Percentiles rank a stretch among this genome's conserved stretches.
Evolutionary conservation across 1,284 basidiomycete species (phyloP).

Genomic region (Trichosporon sp.): DNA sequence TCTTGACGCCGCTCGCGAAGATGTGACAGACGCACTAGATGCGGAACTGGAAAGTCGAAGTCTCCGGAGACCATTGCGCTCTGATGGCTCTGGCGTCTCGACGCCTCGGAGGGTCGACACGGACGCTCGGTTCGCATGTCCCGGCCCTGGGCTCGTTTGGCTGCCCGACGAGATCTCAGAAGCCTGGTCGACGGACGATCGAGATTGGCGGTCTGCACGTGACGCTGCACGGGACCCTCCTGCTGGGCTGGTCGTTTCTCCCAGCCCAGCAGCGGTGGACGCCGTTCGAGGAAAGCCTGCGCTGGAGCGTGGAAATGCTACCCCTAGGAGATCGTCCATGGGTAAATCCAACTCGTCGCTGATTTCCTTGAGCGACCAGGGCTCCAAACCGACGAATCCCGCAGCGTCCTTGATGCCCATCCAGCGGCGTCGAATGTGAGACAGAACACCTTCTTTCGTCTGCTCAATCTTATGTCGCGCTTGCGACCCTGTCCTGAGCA

Average conservation of each 20-base stretch:
- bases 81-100: slow-evolving; percentile 28
- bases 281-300: slow-evolving; percentile 34
- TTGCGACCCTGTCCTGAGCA: slow-evolving; percentile 67
- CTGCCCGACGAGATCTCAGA: slow-evolving; percentile 17
- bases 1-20: slow-evolving; percentile 21
- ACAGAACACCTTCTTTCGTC: slow-evolving; percentile 65
- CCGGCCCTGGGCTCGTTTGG: slow-evolving; percentile 7
- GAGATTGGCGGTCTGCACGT: slow-evolving; percentile 6
- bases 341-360: slow-evolving; percentile 78
- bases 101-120: slow-evolving; percentile 17
- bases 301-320: slow-evolving; percentile 25
- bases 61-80: slow-evolving; percentile 39
- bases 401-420: slow-evolving; percentile 71
- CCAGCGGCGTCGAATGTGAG: slow-evolving; percentile 66
- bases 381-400: slow-evolving; percentile 78
- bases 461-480: slow-evolving; percentile 70
- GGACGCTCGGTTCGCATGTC: slow-evolving; percentile 19
- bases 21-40: slow-evolving; percentile 35
- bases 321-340: slow-evolving; percentile 67
- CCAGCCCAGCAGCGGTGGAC: slow-evolving; percentile 27
- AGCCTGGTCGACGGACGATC: slow-evolving; percentile 18
- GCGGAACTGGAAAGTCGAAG: slow-evolving; percentile 45
- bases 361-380: slow-evolving; percentile 86
- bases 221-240: slow-evolving; percentile 11
- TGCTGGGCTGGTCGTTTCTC: not conserved